Percentiles rank a stretch among this genome's conserved stretches.
phyloP scores from a whole-genome alignment of 257 asterid species.

The Eustoma russellianum region DNA sequence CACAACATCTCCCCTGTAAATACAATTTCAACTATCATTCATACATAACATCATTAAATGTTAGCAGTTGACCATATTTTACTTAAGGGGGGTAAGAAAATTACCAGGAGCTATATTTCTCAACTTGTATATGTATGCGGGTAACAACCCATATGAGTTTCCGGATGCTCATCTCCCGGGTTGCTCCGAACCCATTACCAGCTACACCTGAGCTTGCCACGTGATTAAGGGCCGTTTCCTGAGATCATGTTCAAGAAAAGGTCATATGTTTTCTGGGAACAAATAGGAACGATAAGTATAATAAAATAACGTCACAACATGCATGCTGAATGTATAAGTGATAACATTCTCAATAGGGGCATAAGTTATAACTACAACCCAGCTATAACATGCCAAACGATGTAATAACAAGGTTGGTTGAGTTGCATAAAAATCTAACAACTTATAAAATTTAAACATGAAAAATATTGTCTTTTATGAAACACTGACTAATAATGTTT shows the following conservation, averaged over 20 bases:
- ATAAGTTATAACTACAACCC: too few relatives aligned
- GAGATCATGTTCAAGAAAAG: too few relatives aligned
- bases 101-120: conserved; percentile 71
- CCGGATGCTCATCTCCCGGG: conserved; percentile 74
- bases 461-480: too few relatives aligned
- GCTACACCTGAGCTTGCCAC: conserved; percentile 67
- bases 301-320: too few relatives aligned
- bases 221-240: conserved; percentile 88
- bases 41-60: background rate
- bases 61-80: background rate
- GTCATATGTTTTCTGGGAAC: too few relatives aligned
- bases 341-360: background rate
- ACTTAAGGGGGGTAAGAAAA: background rate
- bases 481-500: too few relatives aligned
- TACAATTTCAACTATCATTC: background rate
- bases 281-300: too few relatives aligned
- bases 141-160: conserved; percentile 87
- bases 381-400: too few relatives aligned
- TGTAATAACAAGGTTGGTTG: too few relatives aligned
- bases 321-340: too few relatives aligned
- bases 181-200: conserved; percentile 78
- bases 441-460: too few relatives aligned
- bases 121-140: conserved; percentile 55
- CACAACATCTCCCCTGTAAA: conserved; percentile 76
- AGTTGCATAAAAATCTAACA: too few relatives aligned